These are phyloP conservation scores for Mucor irregularis DNA, from an alignment of 371 early-diverging fungal species.

Conservation along the genomic window DNA sequence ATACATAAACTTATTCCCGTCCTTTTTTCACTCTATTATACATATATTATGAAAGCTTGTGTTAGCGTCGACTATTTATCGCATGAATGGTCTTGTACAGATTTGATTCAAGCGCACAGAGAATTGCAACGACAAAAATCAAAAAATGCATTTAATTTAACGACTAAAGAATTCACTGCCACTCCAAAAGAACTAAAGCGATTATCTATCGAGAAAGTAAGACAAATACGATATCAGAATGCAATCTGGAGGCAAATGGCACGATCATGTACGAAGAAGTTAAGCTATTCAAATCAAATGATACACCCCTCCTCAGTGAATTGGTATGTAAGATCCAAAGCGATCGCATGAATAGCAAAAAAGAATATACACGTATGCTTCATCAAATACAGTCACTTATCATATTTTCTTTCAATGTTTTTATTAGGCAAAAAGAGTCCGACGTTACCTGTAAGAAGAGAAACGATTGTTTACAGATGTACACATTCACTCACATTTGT, in stretches of 20 bases:
- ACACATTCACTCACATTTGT: neutral
- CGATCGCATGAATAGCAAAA: neutral
- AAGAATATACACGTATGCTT: neutral
- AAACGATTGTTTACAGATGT: too few relatives aligned
- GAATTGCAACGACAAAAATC: conserved; percentile 32
- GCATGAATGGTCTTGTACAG: conserved; percentile 40
- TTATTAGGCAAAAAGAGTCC: conserved; percentile 38
- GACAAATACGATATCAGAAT: conserved; percentile 36
- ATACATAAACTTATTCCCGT: neutral
- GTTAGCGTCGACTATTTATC: conserved; percentile 46
- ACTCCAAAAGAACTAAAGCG: conserved; percentile 15
- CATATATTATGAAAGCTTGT: conserved; percentile 30
- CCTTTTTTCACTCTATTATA: neutral
- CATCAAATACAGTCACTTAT: neutral
- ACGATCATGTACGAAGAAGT: conserved; percentile 29
- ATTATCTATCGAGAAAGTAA: conserved; percentile 25
- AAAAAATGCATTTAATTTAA: conserved; percentile 13
- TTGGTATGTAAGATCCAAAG: too few relatives aligned
- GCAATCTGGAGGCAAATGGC: conserved; percentile 47
- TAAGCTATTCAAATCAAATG: conserved; percentile 26
- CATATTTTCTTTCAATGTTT: neutral
- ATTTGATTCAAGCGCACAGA: conserved; percentile 30
- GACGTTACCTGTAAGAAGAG: conserved; percentile 32
- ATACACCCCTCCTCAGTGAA: conserved; percentile 38
- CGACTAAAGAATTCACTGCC: conserved; percentile 8